These are phyloP conservation scores for Chlorella ohadii DNA, from an alignment of 139 green algal species.

Conservation along the genomic window DNA sequence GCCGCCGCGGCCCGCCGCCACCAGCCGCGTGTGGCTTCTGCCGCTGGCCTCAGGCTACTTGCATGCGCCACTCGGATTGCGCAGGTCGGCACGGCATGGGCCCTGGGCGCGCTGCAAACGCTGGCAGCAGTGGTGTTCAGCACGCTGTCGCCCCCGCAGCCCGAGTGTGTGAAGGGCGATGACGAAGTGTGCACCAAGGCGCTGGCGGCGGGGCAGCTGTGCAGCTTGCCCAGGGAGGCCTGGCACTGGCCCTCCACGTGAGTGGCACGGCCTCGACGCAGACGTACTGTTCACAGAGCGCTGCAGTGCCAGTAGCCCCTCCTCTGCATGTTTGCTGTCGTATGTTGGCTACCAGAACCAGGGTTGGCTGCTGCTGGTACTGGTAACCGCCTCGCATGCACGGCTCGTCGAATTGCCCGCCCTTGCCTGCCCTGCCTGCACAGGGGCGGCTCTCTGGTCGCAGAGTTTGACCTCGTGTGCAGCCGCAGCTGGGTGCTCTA, in stretches of 20 bases:
- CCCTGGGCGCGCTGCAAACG: conserved; percentile 40
- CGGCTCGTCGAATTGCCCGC: too few relatives aligned
- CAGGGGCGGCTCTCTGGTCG: conserved; percentile 40
- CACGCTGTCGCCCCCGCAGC: too few relatives aligned
- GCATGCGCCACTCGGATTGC: not conserved
- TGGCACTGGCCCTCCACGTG: conserved; percentile 52
- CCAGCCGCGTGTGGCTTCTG: too few relatives aligned
- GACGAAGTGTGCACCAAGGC: conserved; percentile 26
- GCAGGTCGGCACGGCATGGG: conserved; percentile 33
- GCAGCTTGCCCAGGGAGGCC: conserved; percentile 21
- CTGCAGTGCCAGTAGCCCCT: too few relatives aligned
- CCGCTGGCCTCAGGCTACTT: too few relatives aligned
- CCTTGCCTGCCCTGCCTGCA: not conserved
- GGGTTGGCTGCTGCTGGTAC: not conserved
- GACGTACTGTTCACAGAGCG: too few relatives aligned
- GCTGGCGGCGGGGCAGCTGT: conserved; percentile 1
- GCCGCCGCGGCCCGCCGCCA: too few relatives aligned
- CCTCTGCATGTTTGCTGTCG: too few relatives aligned
- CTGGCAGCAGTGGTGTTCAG: conserved; percentile 30
- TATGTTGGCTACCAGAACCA: too few relatives aligned
- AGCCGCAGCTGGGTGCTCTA: conserved; percentile 53
- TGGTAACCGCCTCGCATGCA: too few relatives aligned
- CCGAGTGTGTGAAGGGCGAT: not conserved
- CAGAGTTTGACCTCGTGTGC: conserved; percentile 73
- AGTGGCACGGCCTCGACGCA: not conserved